A percentile compares a stretch with the other conserved stretches of the same genome.
phyloP scores from a whole-genome alignment of 2,329 filamentous ascomycete genomes.

The Fusarium scirpi region DNA sequence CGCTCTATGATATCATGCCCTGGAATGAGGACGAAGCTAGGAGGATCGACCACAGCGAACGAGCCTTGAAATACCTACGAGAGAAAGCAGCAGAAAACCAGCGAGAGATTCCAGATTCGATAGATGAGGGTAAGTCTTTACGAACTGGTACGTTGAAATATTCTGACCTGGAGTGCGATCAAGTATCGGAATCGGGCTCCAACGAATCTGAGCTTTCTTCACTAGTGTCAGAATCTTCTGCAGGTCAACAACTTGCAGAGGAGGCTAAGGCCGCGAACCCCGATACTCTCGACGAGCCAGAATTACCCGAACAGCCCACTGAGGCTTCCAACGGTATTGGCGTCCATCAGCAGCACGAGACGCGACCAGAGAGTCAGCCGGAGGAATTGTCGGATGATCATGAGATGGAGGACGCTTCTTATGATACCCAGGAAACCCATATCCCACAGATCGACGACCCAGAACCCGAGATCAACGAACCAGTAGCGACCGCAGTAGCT shows the following conservation, averaged over 20 bases:
- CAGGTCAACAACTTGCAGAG: neutral
- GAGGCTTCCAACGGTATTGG: neutral
- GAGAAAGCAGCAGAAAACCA: neutral
- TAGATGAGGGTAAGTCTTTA: neutral
- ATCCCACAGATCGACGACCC: neutral
- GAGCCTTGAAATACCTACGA: conserved; percentile 12
- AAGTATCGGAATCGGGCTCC: neutral
- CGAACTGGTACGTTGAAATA: neutral
- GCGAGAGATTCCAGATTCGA: neutral
- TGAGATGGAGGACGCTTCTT: neutral
- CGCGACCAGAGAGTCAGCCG: too few species aligned
- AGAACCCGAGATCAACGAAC: neutral
- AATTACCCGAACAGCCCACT: neutral
- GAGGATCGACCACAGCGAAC: neutral
- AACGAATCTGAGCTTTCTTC: neutral
- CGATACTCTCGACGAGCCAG: neutral
- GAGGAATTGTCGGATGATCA: neutral
- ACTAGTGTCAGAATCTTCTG: neutral
- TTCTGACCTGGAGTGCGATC: neutral
- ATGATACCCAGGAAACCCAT: neutral
- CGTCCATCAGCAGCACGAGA: neutral
- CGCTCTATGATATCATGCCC: neutral
- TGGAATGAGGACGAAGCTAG: neutral
- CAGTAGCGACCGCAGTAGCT: neutral
- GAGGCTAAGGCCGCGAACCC: neutral